These are phyloP conservation scores for Paraglomus brasilianum DNA, from an alignment of 192 early-diverging fungal species.

Conservation along the genomic window DNA sequence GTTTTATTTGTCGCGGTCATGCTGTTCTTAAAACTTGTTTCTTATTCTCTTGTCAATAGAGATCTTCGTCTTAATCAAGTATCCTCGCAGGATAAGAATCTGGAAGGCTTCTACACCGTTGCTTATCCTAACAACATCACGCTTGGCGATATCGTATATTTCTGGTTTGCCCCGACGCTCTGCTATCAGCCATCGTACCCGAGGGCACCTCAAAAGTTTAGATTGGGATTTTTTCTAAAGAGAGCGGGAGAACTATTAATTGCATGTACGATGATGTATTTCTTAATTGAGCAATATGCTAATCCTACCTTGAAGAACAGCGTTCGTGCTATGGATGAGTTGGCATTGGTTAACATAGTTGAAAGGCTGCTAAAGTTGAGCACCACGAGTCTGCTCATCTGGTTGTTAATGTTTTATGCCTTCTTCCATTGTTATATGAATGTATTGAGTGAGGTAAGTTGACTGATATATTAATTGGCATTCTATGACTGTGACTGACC, in stretches of 20 bases:
- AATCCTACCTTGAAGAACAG: conserved; percentile 79
- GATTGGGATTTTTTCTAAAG: conserved; percentile 74
- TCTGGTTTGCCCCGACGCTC: conserved; percentile 79
- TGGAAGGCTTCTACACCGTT: conserved; percentile 51
- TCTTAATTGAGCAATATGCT: conserved; percentile 77
- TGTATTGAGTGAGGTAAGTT: conserved; percentile 69
- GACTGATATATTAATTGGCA: neutral
- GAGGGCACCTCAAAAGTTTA: conserved; percentile 54
- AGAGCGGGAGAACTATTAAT: conserved; percentile 72
- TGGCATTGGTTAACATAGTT: conserved; percentile 61
- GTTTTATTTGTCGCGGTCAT: conserved; percentile 62
- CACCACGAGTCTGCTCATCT: conserved; percentile 71
- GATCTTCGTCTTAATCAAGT: conserved; percentile 65
- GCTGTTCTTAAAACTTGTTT: conserved; percentile 80
- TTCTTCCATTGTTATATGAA: conserved; percentile 83
- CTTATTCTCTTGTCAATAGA: conserved; percentile 74
- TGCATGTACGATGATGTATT: conserved; percentile 70
- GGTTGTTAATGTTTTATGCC: conserved; percentile 89
- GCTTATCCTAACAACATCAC: conserved; percentile 77
- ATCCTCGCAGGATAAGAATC: neutral
- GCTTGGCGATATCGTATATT: conserved; percentile 64
- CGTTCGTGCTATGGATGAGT: conserved; percentile 67
- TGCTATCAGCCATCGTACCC: conserved; percentile 89
- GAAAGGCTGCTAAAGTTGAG: conserved; percentile 89
- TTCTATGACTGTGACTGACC: conserved; percentile 22